Percentiles rank a stretch among this genome's conserved stretches.
phyloP scores from a whole-genome alignment of 2,329 filamentous ascomycete species.

The Penicillium sp. region DNA sequence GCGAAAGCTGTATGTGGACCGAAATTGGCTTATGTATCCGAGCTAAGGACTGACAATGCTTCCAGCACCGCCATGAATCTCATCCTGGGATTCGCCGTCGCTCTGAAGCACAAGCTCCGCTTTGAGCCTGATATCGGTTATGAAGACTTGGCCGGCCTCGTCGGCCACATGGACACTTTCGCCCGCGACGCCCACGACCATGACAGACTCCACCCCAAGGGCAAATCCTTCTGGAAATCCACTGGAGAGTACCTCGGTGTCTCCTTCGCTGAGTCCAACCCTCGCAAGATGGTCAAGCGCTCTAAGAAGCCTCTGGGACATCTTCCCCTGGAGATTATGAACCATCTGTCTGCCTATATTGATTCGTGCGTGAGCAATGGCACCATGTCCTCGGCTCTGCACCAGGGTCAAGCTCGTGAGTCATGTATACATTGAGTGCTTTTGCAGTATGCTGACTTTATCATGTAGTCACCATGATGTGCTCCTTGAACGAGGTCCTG shows the following conservation, averaged over 20 bases:
- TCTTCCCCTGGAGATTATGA: slow-evolving; percentile 75
- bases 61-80: slow-evolving; percentile 64
- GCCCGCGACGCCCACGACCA: slow-evolving; percentile 56
- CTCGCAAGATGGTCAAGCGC: slow-evolving; percentile 70
- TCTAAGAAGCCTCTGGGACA: slow-evolving; percentile 71
- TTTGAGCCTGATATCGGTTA: slow-evolving; percentile 79
- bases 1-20: slow-evolving; percentile 54
- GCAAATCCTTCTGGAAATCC: slow-evolving; percentile 57
- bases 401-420: slow-evolving; percentile 39
- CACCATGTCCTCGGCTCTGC: slow-evolving; percentile 34
- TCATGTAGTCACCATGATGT: slow-evolving; percentile 53
- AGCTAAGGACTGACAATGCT: slow-evolving; percentile 7
- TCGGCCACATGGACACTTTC: slow-evolving; percentile 71
- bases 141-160: slow-evolving; percentile 64
- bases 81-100: slow-evolving; percentile 68
- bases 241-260: slow-evolving; percentile 70
- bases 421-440: not conserved
- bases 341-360: slow-evolving; percentile 63
- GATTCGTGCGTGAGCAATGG: slow-evolving; percentile 53
- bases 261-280: slow-evolving; percentile 72
- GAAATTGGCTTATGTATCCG: not conserved
- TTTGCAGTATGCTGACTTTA: not conserved
- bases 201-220: slow-evolving; percentile 28
- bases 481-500: slow-evolving; percentile 65
- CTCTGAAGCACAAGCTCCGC: slow-evolving; percentile 76